A percentile compares a stretch with the other conserved stretches of the same genome.
These are phyloP conservation scores for Cercospora sesami DNA, from an alignment of 2,329 filamentous ascomycete species.

Conservation along the genomic window DNA sequence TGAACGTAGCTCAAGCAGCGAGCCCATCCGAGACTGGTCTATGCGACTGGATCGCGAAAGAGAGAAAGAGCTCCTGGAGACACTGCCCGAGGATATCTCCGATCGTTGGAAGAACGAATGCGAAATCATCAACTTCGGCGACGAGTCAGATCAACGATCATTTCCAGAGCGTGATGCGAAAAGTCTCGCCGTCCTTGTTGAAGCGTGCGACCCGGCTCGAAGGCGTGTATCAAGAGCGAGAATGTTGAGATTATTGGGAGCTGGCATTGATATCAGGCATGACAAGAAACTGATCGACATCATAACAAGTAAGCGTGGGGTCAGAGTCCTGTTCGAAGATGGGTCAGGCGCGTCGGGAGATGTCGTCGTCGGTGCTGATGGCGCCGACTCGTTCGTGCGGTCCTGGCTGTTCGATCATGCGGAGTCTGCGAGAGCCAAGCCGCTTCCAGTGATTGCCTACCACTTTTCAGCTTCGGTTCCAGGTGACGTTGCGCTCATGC, in stretches of 20 bases:
- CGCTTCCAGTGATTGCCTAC: background rate
- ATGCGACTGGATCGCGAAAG: background rate
- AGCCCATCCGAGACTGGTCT: background rate
- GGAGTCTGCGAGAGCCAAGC: background rate
- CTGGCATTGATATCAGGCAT: background rate
- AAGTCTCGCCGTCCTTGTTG: too few species aligned
- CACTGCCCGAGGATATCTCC: background rate
- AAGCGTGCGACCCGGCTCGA: too few species aligned
- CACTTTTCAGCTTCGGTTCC: background rate
- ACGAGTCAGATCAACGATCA: background rate
- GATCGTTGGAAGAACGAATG: background rate
- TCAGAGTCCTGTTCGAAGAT: background rate
- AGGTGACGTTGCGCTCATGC: background rate
- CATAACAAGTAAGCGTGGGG: background rate
- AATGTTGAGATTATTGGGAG: background rate
- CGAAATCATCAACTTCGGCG: background rate
- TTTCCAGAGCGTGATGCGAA: background rate
- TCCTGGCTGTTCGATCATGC: background rate
- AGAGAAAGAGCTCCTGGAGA: background rate
- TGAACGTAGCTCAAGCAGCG: background rate
- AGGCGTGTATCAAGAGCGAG: background rate
- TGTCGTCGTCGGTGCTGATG: background rate
- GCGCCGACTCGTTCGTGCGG: background rate
- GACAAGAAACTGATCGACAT: background rate
- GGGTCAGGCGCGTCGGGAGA: background rate